Base-by-base conservation (phyloP, 1,139 yeast species). In the Zygoascus meyerae region DNA sequence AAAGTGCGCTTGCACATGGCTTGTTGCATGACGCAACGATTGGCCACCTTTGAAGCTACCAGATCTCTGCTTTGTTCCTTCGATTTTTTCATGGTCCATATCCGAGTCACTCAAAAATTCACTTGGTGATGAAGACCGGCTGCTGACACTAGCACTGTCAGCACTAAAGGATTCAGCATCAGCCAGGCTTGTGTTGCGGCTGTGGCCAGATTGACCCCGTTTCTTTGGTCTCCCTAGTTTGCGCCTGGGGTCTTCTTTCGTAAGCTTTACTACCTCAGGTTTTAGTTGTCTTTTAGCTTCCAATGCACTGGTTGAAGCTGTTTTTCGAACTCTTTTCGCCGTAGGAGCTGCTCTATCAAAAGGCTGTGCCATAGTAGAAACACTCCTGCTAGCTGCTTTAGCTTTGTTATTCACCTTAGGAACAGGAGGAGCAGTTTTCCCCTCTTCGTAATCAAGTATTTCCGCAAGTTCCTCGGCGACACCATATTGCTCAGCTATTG, bases 401-500 rank as follows among this genome's bases (percentile, higher is more conserved):
- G 58, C 47, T 30, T 54, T 52, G 2, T 57, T 48, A 2, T 52
- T 47, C 5, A 68, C 68, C 14, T 42, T 39, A 10, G 48, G 48
- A 11, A 42, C 40, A 6, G 64, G 64, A 1, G 71, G 70, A n/a
- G 68, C 68, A 28, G 60, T 57, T 14, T 60, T 63, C 29, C 60
- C 59, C 10, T 65, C 48, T 4, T 67, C 67, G 52, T 59, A 70
- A 33, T 59, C 83, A 56, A 92, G 83, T 11, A 92, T 71, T 0
- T 94, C 87, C 45, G 69, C 69, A 48, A 92, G 68, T 21, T 76
- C 72, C 2, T 78, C 84, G 50, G 73, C 74, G 1, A 90, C 96
- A 1, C 77, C 82, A 59, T 86, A 90, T 58, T 80, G 81, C 43
- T 70, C 71, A 2, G 96, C 95, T 38, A 73, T 67, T 36, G 68